Base-by-base conservation (phyloP, 75 land plant genomes). In the Pseudotsuga menziesii region DNA sequence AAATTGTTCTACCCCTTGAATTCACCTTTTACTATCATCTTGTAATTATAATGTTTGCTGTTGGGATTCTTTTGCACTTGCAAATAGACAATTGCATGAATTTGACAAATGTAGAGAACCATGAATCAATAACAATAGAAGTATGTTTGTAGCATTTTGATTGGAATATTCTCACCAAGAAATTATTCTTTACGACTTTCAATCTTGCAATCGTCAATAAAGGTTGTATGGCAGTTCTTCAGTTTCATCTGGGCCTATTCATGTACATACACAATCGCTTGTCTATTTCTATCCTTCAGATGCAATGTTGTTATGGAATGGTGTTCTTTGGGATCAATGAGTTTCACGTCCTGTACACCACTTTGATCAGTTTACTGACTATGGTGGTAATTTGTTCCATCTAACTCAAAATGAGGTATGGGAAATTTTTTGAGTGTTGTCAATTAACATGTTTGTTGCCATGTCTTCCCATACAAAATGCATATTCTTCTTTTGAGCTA, bases 341-440 rank as follows among this genome's bases (percentile, higher is more conserved):
- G 70, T 75, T 56, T 77, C 91, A n/a, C 77, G 81, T 35, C 88
- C 91, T 74, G 83, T 94, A 12, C 99, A 92, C 80, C 89, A 90
- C 57, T 97, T 97, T 78, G 99, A 97, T 70, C 99, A 94, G 80
- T 97, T 94, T n/a, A n/a, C n/a, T n/a, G n/a, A n/a, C n/a, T n/a
- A n/a, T n/a, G n/a, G n/a, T n/a, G n/a, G n/a, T n/a, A 63, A 91
- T 96, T 4, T 98, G 94, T 97, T 97, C 81, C 99, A 97, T 84
- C 99, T 98, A 72, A 87, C 98, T 57, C 95, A 98, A 56, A 97
- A 97, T 78, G 99, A 97, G 99, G 99, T 97, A 80, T 62, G 76
- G n/a, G n/a, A n/a, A n/a, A n/a, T n/a, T n/a, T n/a, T n/a, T n/a
- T n/a, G n/a, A 11, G 22, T 48, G 44, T n/a, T n/a, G n/a, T n/a